phyloP scores from a whole-genome alignment of 2,329 filamentous ascomycete species.

The Exophiala phaeomuriformis region DNA sequence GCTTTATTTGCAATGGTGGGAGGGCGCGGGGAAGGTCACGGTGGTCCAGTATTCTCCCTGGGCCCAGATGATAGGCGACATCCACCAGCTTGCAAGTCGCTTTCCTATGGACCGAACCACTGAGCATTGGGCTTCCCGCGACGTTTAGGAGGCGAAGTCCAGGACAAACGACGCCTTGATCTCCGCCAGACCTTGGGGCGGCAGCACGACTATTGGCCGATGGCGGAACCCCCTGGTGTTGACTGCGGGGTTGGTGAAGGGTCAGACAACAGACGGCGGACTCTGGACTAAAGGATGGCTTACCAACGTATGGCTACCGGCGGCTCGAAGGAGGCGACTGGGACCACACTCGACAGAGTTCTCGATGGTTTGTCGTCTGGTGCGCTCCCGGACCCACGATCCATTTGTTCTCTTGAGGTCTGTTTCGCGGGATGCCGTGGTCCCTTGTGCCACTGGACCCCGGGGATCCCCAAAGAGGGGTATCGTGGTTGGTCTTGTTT shows the following conservation, averaged over 20 bases:
- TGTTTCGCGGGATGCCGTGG: not conserved
- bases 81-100: conserved; percentile 5
- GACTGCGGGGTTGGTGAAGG: conserved; percentile 15
- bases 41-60: not conserved
- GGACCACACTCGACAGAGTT: not conserved
- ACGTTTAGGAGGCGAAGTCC: not conserved
- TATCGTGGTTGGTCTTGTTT: not conserved
- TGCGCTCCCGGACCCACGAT: not conserved
- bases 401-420: not conserved
- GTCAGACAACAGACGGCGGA: conserved; percentile 1
- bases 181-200: conserved; percentile 9
- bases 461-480: conserved; percentile 5
- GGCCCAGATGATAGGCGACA: not conserved
- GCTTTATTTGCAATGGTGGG: conserved; percentile 22
- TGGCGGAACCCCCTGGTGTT: not conserved
- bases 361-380: not conserved
- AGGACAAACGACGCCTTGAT: not conserved
- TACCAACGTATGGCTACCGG: not conserved
- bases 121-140: conserved; percentile 4
- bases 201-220: not conserved
- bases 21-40: conserved; percentile 23
- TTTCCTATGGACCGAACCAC: conserved; percentile 28
- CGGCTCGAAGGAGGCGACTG: not conserved
- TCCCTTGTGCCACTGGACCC: not conserved
- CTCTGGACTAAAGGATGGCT: conserved; percentile 14